A percentile compares a stretch with the other conserved stretches of the same genome.
phyloP scores from a whole-genome alignment of 352 stramenopile species.

The Globisporangium rhizosaccharum region DNA sequence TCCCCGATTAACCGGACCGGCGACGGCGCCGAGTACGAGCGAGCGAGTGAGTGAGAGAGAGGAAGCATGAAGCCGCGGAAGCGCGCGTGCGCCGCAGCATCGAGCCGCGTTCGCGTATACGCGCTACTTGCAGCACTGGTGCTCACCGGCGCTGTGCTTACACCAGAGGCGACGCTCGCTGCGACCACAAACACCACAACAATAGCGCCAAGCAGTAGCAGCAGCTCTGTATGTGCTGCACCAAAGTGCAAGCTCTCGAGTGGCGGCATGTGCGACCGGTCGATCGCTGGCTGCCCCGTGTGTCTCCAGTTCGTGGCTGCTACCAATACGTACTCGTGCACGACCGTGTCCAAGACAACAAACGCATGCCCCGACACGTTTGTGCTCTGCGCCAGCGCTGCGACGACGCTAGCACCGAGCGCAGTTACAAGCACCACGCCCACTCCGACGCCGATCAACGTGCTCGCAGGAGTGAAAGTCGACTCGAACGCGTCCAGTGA shows the following conservation, averaged over 20 bases:
- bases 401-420: neutral
- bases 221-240: constrained; percentile 1
- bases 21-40: no score
- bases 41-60: neutral
- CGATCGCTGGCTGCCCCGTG: constrained; percentile 8
- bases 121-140: constrained; percentile 1
- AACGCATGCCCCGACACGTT: constrained; percentile 4
- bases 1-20: neutral
- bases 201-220: neutral
- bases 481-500: neutral
- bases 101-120: neutral
- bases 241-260: constrained; percentile 5
- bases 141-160: constrained; percentile 5
- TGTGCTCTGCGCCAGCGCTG: neutral
- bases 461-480: neutral
- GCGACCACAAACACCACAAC: neutral
- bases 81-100: neutral
- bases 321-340: constrained; percentile 7
- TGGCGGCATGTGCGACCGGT: constrained; percentile 6
- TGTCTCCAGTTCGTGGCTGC: constrained; percentile 8
- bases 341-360: constrained; percentile 3
- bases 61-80: neutral
- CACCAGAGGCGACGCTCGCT: neutral
- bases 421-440: neutral
- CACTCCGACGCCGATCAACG: neutral